Base-by-base conservation (phyloP, 179 eudicot genomes). In the Silene vulgaris region DNA sequence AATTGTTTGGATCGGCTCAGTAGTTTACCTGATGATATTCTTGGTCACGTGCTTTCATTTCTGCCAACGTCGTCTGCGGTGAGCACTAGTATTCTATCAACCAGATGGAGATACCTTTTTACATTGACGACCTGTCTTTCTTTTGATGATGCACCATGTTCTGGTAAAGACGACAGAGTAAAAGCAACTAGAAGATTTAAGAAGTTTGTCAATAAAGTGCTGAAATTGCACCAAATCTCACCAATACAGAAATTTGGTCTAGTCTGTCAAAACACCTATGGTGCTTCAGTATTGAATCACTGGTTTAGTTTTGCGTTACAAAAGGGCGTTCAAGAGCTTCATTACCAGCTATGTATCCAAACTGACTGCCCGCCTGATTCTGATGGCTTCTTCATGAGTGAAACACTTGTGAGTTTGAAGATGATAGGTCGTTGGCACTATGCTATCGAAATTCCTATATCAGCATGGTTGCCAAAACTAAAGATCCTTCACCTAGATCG, bases 61-160 rank as follows among this genome's bases (percentile, higher is more conserved):
- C 69, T 76, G 48, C 80, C 83, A 76, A 80, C 80, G 7, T 68
- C 40, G 56, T 17, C 30, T 67, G 83, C 71, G 8, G 48, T 40
- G 48, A 40, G 48, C 48, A 8, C 48, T 7, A 40, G 48, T 8
- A 40, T 40, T 40, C 48, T 40, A 40, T 40, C 48, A 40, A 40
- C 48, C 48, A 40, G 12, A 40, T 40, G 48, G 48, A 8, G 48
- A 40, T 40, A 40, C 12, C 48, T 40, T 40, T 40, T 40, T 40
- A 40, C 48, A 40, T 40, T 40, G 12, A 40, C 48, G 48, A 40
- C 1, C 0, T 40, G 48, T 40, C 48, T 40, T 0, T 40, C 48
- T 40, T 67, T 67, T 67, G 71, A 67, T 17, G 71, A 67, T 37
- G 71, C 52, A 8, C 71, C 52, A 19, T 35, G 23, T 37, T 35